A percentile compares a stretch with the other conserved stretches of the same genome.
phyloP scores from a whole-genome alignment of 495 filamentous ascomycete species.

The Astrothelium subdiscretum region DNA sequence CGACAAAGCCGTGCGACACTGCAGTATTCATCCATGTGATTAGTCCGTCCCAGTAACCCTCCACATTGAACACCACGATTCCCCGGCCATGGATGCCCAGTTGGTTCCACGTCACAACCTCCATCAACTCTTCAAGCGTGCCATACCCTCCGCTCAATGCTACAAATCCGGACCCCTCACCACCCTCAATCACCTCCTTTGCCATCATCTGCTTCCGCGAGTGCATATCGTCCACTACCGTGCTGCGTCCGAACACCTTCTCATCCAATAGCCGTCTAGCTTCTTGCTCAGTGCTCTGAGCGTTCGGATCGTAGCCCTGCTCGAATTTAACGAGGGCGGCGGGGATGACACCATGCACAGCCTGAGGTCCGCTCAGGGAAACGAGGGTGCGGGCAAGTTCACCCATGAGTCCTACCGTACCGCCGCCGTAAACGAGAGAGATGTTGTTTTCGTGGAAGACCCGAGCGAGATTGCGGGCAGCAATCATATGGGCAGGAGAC shows the following conservation, averaged over 20 bases:
- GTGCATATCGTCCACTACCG: slow-evolving; percentile 89
- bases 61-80: slow-evolving; percentile 71
- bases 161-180: slow-evolving; percentile 77
- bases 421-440: slow-evolving; percentile 83
- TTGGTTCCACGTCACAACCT: slow-evolving; percentile 96
- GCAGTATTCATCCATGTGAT: slow-evolving; percentile 70
- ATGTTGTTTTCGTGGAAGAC: slow-evolving; percentile 64
- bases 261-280: slow-evolving; percentile 43
- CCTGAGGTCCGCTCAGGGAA: slow-evolving; percentile 61
- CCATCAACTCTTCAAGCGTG: slow-evolving; percentile 92
- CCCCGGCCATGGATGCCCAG: slow-evolving; percentile 80
- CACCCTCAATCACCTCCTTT: slow-evolving; percentile 65
- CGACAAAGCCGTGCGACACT: slow-evolving; percentile 66
- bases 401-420: slow-evolving; percentile 91
- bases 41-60: slow-evolving; percentile 85
- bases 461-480: slow-evolving; percentile 66
- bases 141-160: slow-evolving; percentile 85
- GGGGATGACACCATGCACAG: slow-evolving; percentile 91
- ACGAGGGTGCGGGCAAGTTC: slow-evolving; percentile 82
- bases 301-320: slow-evolving; percentile 40
- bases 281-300: slow-evolving; percentile 30
- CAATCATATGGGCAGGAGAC: slow-evolving; percentile 54
- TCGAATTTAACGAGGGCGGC: slow-evolving; percentile 73
- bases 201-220: slow-evolving; percentile 90
- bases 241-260: slow-evolving; percentile 66